phyloP scores from a whole-genome alignment of 257 asterid species.

The Ballota nigra region DNA sequence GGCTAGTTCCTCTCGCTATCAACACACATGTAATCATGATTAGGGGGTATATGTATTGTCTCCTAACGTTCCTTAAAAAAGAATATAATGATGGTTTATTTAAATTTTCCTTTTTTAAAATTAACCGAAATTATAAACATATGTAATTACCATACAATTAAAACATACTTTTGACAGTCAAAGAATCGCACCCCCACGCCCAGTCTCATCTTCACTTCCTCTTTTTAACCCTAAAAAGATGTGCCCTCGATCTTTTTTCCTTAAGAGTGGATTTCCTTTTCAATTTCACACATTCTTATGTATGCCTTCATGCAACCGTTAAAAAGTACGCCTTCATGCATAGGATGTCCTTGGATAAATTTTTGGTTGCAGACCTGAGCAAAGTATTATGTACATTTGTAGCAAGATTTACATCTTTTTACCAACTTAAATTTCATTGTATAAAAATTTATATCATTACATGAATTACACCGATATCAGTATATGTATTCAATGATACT shows the following conservation, averaged over 20 bases:
- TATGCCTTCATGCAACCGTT: too few relatives aligned
- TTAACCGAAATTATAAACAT: not conserved
- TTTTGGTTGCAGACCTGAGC: not conserved
- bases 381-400: too few relatives aligned
- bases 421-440: too few relatives aligned
- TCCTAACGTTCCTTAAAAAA: not conserved
- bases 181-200: slow-evolving; percentile 1
- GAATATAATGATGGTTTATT: not conserved
- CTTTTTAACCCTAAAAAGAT: slow-evolving; percentile 30
- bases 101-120: not conserved
- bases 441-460: too few relatives aligned
- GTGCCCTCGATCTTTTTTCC: slow-evolving; percentile 14
- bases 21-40: not conserved
- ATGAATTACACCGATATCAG: too few relatives aligned
- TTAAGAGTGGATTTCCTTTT: slow-evolving; percentile 11
- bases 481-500: too few relatives aligned
- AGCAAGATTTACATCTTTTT: too few relatives aligned
- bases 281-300: slow-evolving; percentile 10
- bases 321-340: too few relatives aligned
- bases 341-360: not conserved
- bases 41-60: not conserved
- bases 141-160: not conserved
- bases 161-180: slow-evolving; percentile 18
- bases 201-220: not conserved
- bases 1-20: not conserved